Base-by-base conservation (phyloP, 306 rosid genomes). In the Gleditsia sinensis region DNA sequence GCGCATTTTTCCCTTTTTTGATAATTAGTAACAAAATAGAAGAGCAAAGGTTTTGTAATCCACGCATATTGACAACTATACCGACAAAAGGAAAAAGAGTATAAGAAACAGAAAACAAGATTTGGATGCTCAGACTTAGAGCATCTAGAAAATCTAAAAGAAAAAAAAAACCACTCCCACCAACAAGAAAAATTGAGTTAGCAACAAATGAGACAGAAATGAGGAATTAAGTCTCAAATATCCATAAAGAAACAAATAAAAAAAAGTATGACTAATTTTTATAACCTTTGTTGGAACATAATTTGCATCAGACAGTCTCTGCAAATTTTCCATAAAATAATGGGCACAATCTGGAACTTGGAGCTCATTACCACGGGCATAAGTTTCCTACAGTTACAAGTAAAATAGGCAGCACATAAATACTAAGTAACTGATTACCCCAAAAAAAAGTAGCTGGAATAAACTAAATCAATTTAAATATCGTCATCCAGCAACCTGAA, bases 281-380 rank as follows among this genome's bases (percentile, higher is more conserved):
- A 49, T 37, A 42, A 91, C 98, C 98, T 94, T 94, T 62, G 98
- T 89, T 65, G 98, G 98, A 77, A 89, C 76, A 75, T 94, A 94
- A 84, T 85, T 86, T 9, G 78, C 70, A 55, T 89, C 97, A 20
- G 97, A 81, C 66, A 94, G 82, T 82, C 97, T 88, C 72, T 88
- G 88, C 61, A 94, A 84, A 84, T 86, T 94, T 79, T 88, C 97
- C 94, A 94, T 91, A 91, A 94, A 91, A 80, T 91, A 94, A 65
- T 85, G 75, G 7, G 98, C 82, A 82, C 98, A 94, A 11, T 94
- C 98, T 39, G 98, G 98, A 91, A 94, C 92, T 83, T 91, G 98
- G 69, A 94, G 91, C 72, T 89, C 97, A 77, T 86, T 91, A 49
- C 98, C 92, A 39, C 93, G 98, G 70, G 84, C 74, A 82, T 81